Conservation (phyloP, 176 grass and related monocot species). For the Elymus sibiricus region DNA sequence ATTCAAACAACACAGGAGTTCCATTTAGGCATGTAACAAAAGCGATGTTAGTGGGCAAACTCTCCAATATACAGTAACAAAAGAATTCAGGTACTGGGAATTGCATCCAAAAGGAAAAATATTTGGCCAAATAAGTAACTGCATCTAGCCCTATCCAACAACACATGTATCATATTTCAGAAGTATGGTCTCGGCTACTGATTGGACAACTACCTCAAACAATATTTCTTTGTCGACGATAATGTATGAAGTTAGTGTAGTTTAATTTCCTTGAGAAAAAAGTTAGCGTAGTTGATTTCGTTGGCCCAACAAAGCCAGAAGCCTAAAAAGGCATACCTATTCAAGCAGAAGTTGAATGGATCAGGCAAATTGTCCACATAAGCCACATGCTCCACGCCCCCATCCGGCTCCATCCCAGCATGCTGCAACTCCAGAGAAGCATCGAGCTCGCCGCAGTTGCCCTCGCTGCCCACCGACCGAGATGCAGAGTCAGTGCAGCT, state of each 20-base stretch:
- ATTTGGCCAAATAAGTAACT: neutral
- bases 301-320: conserved; percentile 9
- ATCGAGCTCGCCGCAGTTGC: neutral
- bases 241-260: neutral
- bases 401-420: conserved; percentile 15
- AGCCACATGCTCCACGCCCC: conserved; percentile 24
- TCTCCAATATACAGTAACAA: neutral
- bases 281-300: neutral
- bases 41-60: neutral
- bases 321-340: conserved; percentile 51
- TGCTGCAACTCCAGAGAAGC: conserved; percentile 51
- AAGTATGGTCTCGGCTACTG: neutral
- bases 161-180: conserved; percentile 19
- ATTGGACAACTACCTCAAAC: neutral
- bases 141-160: neutral
- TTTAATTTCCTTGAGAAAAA: neutral
- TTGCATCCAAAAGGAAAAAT: conserved; percentile 16
- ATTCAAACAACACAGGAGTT: neutral
- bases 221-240: neutral
- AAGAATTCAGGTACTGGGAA: neutral
- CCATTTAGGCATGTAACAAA: neutral
- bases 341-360: conserved; percentile 64
- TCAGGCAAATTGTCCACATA: conserved; percentile 38
- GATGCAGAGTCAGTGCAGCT: conserved; percentile 35
- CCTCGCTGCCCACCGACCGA: conserved; percentile 21